Base-by-base conservation (phyloP, 2,329 filamentous ascomycete genomes). In the Pseudogymnoascus sp. region DNA sequence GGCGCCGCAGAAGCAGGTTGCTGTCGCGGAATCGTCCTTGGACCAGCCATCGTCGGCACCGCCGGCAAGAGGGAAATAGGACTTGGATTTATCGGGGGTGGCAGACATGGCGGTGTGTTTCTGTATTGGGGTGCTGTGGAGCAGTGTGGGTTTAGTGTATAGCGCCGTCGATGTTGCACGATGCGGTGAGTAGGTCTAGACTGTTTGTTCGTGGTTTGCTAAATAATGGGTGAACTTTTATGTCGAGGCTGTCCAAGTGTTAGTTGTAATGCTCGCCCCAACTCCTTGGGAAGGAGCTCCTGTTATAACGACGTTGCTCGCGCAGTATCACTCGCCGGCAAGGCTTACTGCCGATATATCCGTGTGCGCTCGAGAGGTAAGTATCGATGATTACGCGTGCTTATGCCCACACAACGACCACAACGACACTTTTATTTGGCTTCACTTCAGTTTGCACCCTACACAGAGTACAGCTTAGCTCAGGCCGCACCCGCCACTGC, bases 1-100 rank as follows among this genome's bases (percentile, higher is more conserved):
- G 7, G 77, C 72, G 18, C 82, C 82, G 64, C 83, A 85, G 67
- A 78, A 83, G 67, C 82, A 86, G 1, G 82, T 84, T 0, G 82
- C 81, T 5, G 82, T 84, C 3, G 81, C 81, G 65, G 77, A 73
- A 11, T 73, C 70, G 2, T 78, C 74, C 0, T 61, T 80, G 0
- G 76, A 78, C 72, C 74, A 79, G 54, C 79, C 77, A 61, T 81
- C 76, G 11, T 66, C 64, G 47, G 72, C 71, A 1, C 67, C n/a
- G 18, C 75, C 70, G 7, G 75, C 70, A 0, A 75, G 65, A 9
- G 76, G 77, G 58, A 81, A 67, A 64, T 73, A 72, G 20, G 72
- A 63, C 43, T 72, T 71, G 14, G 72, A 65, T 60, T 66, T 67
- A 16, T 70, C 67, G 20, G 60, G 43, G 25, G 59, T 41, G 47